Base-by-base conservation (phyloP, 768 basidiomycete species). In the Suillus ampliporus region DNA sequence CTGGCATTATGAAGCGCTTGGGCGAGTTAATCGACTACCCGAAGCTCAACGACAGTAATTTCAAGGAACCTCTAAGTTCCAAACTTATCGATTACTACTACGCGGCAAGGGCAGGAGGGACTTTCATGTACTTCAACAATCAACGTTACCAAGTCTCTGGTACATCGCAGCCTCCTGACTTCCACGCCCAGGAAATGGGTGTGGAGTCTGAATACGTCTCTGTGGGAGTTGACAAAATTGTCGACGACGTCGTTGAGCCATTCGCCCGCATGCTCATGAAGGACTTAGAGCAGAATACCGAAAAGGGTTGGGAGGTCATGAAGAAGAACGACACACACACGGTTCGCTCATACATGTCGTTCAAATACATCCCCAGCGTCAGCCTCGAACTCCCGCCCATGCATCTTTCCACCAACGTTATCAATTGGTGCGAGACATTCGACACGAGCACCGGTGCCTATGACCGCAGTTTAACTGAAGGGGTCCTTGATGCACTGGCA, bases 401-500 rank as follows among this genome's bases (percentile, higher is more conserved):
- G 7, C 65, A 67, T 13, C 70, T 71, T 50, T 37, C 68, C 10
- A 67, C 1, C 35, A 54, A 67, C 21, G n/a, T 74, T 11, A 64
- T 79, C 31, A 31, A 31, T 6, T 31, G 31, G 31, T 31, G 31
- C n/a, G n/a, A n/a, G n/a, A n/a, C n/a, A n/a, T n/a, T n/a, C n/a
- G n/a, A n/a, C n/a, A n/a, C n/a, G n/a, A n/a, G n/a, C n/a, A n/a
- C n/a, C n/a, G n/a, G n/a, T n/a, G n/a, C n/a, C n/a, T 79, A 71
- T 62, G 77, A 78, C 59, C 67, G 69, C 1, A 67, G 71, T 17
- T 63, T 78, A 37, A 61, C 74, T 11, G 76, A 79, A 61, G 72
- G 67, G 11, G 69, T 77, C 15, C 51, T 78, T 31, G 74, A 71
- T 31, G 61, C 67, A 6, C 38, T 76, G 13, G 67, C 62, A 9